A percentile compares a stretch with the other conserved stretches of the same genome.
These are phyloP conservation scores for Medicago lupulina DNA, from an alignment of 306 rosid species.

Conservation along the genomic window DNA sequence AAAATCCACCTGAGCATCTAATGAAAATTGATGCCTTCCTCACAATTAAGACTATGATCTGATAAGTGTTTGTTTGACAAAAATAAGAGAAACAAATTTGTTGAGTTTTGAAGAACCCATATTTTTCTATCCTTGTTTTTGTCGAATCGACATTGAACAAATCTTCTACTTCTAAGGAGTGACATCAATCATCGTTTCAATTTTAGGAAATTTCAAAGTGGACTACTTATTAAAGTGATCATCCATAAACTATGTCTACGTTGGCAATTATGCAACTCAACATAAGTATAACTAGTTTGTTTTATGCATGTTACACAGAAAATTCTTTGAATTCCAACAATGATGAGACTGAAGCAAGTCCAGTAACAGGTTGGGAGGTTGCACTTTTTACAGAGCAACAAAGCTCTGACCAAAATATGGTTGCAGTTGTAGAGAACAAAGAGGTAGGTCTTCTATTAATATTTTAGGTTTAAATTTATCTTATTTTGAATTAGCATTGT, in stretches of 20 bases:
- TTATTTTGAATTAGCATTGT: too few species aligned
- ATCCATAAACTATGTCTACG: neutral
- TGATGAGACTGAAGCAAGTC: slow-evolving; percentile 29
- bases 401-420: slow-evolving; percentile 14
- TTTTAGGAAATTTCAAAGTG: neutral
- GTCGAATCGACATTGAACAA: too few species aligned
- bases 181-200: neutral
- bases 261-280: neutral
- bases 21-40: neutral
- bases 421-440: neutral
- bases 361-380: slow-evolving; percentile 45
- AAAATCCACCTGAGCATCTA: neutral
- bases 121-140: too few species aligned
- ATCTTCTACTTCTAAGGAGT: neutral
- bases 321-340: neutral
- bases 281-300: neutral
- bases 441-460: slow-evolving; percentile 21
- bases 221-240: neutral
- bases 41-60: neutral
- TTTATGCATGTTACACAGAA: slow-evolving; percentile 34
- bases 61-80: neutral
- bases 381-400: slow-evolving; percentile 46
- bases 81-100: neutral
- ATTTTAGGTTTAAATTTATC: too few species aligned
- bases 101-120: neutral